Evolutionary conservation across 2,329 filamentous ascomycete genomes (phyloP), one percentile per base, ranked within the genome.

Genomic region (Cladosporium sp.): DNA sequence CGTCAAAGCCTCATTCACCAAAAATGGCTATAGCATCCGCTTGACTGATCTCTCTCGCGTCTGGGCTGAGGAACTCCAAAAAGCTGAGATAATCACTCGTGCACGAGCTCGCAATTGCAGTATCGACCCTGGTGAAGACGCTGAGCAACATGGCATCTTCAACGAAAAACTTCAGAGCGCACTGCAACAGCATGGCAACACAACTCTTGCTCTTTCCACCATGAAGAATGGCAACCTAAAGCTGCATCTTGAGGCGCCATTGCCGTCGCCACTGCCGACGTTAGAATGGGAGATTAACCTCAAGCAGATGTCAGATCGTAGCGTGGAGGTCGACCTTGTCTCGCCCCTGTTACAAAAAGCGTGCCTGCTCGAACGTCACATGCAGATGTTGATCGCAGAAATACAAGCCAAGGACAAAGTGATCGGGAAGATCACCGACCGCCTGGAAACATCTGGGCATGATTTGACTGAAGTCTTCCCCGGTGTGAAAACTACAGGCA

Each of bases 11-110:
- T 73, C 77, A 32, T 87, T 90, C 72, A 79, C 79, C 5, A 61
- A 80, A 18, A 78, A 83, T 57, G 84, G 86, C 12, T 93, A 93
- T 78, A 83, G 80, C 1, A 75, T 93, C 32, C 83, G 86, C 66
- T 74, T 94, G 47, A 92, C 90, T 2, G 91, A 94, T 74, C 82
- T 93, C 67, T 88, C 85, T 74, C 85, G 88, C 70, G 80, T 93
- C n/a, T 95, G 91, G 91, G 79, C 81, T 30, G 91, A 93, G 77
- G 82, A 77, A 10, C 78, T 93, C 26, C 84, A 87, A 65, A 81
- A 86, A 26, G 82, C 81, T n/a, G 82, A 81, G 12, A 90, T 94
- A 65, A 83, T 88, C 65, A 79, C 83, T 67, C 86, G 90, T 67
- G 89, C 87, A 34, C 81, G 86, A 65, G 79, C 84, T 28, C 84